Base-by-base conservation (phyloP, 2,329 filamentous ascomycete species). In the Colletotrichum magnum region DNA sequence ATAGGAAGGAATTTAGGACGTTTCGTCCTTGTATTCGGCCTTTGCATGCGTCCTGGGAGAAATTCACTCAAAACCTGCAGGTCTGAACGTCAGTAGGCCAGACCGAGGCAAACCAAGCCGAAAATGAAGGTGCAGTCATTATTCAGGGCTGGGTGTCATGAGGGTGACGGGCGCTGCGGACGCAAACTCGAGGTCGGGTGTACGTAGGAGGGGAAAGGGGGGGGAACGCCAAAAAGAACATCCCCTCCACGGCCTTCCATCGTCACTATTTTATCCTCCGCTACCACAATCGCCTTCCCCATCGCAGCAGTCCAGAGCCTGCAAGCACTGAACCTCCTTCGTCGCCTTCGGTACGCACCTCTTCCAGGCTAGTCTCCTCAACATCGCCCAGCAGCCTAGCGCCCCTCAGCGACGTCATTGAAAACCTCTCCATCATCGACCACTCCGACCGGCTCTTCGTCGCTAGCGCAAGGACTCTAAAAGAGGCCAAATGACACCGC, bases 331-430 rank as follows among this genome's bases (percentile, higher is more conserved):
- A 5, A 13, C 26, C 1, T 18, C 26, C 1, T 18, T 32, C 6
- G 32, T 48, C 68, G 24, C 21, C 28, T 41, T 21, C 18, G 12
- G 26, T 26, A 79, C 82, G 80, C 75, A 91, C 89, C 84, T 90
- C 86, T 75, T 91, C 88, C 48, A 91, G 79, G 75, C 81, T 89
- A 69, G 79, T 81, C 77, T 88, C 86, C 73, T 89, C 86, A 58
- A 90, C 79, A 74, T 90, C 88, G 4, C 78, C 81, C 56, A 92
- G 77, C 64, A 90, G 64, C 67, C 84, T 77, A 50, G 80, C 80
- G 21, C 89, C 89, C 6, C 83, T 79, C 28, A 77, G 77, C 56
- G 79, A 80, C 63, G 84, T 82, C 73, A 81, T 80, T 51, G 45
- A 66, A 71, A 74, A 65, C 5, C 73, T 69, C 68, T 78, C 75